phyloP scores from a whole-genome alignment of 306 rosid species.

The Castanospermum australe region DNA sequence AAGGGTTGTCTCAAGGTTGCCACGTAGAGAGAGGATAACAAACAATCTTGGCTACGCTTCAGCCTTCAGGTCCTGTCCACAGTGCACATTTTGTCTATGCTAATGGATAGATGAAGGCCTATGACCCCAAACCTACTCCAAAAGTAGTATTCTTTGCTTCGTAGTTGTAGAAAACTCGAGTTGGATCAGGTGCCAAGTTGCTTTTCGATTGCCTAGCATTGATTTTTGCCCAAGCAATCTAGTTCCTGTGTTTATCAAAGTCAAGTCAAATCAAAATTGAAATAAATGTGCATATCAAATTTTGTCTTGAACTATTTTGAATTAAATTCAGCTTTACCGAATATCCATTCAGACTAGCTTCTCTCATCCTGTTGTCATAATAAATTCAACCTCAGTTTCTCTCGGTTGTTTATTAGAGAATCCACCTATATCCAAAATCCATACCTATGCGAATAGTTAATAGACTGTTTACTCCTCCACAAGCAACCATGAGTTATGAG shows the following conservation, averaged over 20 bases:
- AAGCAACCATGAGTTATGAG: not conserved
- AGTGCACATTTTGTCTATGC: not conserved
- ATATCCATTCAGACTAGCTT: not conserved
- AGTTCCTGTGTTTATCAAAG: not conserved
- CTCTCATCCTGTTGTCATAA: not conserved
- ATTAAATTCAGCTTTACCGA: not conserved
- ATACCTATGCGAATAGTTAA: not conserved
- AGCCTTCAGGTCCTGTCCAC: not conserved
- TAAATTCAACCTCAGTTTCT: not conserved
- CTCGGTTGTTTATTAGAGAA: not conserved
- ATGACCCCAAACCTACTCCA: not conserved
- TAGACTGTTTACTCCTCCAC: not conserved
- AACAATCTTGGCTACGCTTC: not conserved
- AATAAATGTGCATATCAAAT: not conserved
- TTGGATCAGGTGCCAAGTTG: slow-evolving; percentile 5
- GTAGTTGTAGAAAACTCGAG: not conserved
- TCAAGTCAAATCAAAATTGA: not conserved
- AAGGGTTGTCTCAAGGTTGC: too few relatives aligned
- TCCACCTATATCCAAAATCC: not conserved
- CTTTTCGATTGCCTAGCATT: not conserved
- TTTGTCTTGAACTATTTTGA: not conserved
- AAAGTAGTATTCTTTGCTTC: slow-evolving; percentile 36
- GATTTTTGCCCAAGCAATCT: not conserved
- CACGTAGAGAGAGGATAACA: too few relatives aligned
- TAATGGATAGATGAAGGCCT: not conserved